Conservation (phyloP, 2,329 filamentous ascomycete species). For the Penicillium rolfsii region DNA sequence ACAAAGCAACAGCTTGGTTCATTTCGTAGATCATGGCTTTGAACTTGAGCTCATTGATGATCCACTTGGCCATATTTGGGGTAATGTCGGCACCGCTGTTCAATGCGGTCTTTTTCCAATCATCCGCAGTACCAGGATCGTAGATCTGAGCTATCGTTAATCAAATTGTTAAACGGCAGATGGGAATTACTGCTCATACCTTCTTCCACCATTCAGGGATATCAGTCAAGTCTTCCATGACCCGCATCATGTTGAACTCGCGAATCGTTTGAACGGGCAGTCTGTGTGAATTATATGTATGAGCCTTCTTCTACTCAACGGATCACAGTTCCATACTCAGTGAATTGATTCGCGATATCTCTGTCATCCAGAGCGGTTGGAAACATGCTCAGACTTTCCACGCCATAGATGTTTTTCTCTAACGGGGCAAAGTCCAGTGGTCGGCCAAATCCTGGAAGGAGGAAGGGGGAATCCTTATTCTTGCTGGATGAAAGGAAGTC, state of each 20-base stretch:
- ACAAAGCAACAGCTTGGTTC: slow-evolving; percentile 47
- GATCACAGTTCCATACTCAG: slow-evolving; percentile 27
- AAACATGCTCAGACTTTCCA: slow-evolving; percentile 35
- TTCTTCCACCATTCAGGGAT: slow-evolving; percentile 47
- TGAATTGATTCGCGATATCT: slow-evolving; percentile 34
- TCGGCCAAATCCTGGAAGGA: slow-evolving; percentile 40
- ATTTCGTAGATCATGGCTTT: slow-evolving; percentile 54
- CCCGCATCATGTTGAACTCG: slow-evolving; percentile 44
- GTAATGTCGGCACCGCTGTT: slow-evolving; percentile 35
- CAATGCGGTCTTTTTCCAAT: slow-evolving; percentile 38
- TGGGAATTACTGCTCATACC: slow-evolving; percentile 14
- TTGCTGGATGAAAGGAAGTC: slow-evolving; percentile 13
- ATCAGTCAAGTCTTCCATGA: slow-evolving; percentile 49
- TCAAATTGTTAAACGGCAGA: not conserved
- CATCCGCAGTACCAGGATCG: slow-evolving; percentile 34
- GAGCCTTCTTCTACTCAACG: not conserved
- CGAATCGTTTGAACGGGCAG: slow-evolving; percentile 39
- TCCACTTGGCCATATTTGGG: slow-evolving; percentile 42
- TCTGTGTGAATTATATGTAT: slow-evolving; percentile 15
- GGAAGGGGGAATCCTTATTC: slow-evolving; percentile 22
- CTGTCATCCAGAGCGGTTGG: slow-evolving; percentile 40
- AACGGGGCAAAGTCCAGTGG: slow-evolving; percentile 34
- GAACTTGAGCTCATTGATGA: slow-evolving; percentile 54
- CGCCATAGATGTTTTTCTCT: slow-evolving; percentile 35
- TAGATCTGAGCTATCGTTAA: slow-evolving; percentile 30